Evolutionary conservation across 176 grass and related monocot genomes (phyloP), one percentile per base, ranked within the genome.

Genomic region (Aechmea fasciata): DNA sequence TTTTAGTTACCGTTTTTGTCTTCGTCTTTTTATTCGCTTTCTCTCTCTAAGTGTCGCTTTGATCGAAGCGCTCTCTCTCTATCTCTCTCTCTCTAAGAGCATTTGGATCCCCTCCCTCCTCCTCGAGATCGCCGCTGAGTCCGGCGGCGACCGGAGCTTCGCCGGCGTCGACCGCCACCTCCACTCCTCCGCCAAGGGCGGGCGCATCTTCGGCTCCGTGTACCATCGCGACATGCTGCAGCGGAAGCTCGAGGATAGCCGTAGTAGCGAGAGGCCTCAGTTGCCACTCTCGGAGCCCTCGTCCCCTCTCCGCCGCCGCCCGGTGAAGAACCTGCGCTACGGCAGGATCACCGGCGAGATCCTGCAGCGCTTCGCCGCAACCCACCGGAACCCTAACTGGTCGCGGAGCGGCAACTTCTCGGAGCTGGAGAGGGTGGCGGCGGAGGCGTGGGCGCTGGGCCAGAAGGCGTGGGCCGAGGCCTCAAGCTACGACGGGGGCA

Each of bases 291-390:
- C 55, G 55, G 55, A 61, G 15, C 55, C 55, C 3, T 61, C 55
- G 13, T 2, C 20, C 48, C n/a, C 68, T 48, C 68, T 68, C 84
- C 20, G 19, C 63, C 50, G 63, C 11, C 63, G 73, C 47, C 76
- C 12, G 67, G 69, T 13, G 50, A 67, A 15, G 14, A n/a, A 7
- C 15, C 13, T 28, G 9, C 3, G 63, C 13, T 96, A 90, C 51
- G 91, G 91, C 67, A 82, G 87, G 69, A 85, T 87, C 77, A 96
- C 87, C 8, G 82, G 84, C 8, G 82, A 90, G 77, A 81, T 91
- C 50, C 50, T 96, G 54, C 57, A 69, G 73, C 77, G 71, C 22
- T 76, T 49, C 17, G 55, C 73, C 1, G 79, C 51, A 17, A 47
- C 33, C 33, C 33, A 48, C 3, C 15, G 48, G 12, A 66, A 33